Evolutionary conservation across 2,329 filamentous ascomycete genomes (phyloP).

Genomic region (Epichloe glyceriae): DNA sequence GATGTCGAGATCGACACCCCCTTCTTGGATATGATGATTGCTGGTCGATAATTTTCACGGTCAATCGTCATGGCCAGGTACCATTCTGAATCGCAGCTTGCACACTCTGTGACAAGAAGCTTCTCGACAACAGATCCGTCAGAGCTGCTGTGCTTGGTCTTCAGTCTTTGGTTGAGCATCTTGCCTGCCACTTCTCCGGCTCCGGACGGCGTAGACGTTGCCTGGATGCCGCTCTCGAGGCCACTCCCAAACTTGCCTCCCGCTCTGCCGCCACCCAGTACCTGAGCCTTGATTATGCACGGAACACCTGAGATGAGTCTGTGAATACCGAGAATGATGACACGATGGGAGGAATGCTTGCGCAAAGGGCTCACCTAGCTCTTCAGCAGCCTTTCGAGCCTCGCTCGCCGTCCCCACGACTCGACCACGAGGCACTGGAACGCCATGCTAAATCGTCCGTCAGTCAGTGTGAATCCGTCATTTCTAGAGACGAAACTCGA

Average conservation of each 20-base stretch:
- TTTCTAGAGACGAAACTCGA: not conserved
- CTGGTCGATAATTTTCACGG: slow-evolving; percentile 25
- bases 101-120: slow-evolving; percentile 23
- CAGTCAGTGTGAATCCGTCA: not conserved
- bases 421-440: slow-evolving; percentile 13
- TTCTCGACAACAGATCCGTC: slow-evolving; percentile 13
- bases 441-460: slow-evolving; percentile 11
- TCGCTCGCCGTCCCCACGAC: slow-evolving; percentile 12
- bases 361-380: slow-evolving; percentile 12
- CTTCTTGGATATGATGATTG: slow-evolving; percentile 22
- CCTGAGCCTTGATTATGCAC: slow-evolving; percentile 17
- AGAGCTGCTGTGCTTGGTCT: not conserved
- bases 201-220: slow-evolving; percentile 7
- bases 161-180: slow-evolving; percentile 9
- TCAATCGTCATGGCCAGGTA: slow-evolving; percentile 30
- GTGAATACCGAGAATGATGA: not conserved
- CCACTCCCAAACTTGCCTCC: slow-evolving; percentile 7
- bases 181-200: slow-evolving; percentile 10
- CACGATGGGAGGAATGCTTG: not conserved
- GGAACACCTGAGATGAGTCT: slow-evolving; percentile 8
- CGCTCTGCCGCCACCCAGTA: slow-evolving; percentile 9
- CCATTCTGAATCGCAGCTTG: slow-evolving; percentile 21
- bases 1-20: slow-evolving; percentile 8
- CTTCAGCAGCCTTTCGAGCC: slow-evolving; percentile 9
- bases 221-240: slow-evolving; percentile 4